Evolutionary conservation across 352 stramenopile genomes (phyloP).

Genomic region (Phytophthora kernoviae): DNA sequence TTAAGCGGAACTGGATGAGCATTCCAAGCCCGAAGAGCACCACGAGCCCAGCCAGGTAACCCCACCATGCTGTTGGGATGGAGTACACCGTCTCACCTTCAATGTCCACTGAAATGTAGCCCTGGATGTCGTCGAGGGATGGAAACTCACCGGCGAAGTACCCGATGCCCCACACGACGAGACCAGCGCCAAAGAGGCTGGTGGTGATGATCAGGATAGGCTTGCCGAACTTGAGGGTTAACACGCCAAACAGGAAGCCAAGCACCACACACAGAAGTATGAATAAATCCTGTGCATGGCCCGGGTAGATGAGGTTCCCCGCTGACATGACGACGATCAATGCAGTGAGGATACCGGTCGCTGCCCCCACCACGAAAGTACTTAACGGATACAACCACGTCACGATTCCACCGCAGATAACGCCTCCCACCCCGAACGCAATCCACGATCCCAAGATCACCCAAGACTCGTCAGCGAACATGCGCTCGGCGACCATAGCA

Average conservation of each 20-base stretch:
- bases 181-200: conserved; percentile 42
- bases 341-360: conserved; percentile 46
- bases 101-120: conserved; percentile 27
- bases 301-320: conserved; percentile 46
- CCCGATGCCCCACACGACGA: conserved; percentile 48
- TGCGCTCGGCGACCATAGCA: conserved; percentile 32
- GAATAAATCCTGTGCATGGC: conserved; percentile 43
- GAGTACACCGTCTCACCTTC: conserved; percentile 38
- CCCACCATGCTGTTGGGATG: conserved; percentile 53
- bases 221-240: conserved; percentile 50
- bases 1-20: conserved; percentile 57
- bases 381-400: conserved; percentile 45
- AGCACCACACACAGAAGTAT: conserved; percentile 37
- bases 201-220: conserved; percentile 48
- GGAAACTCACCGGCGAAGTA: conserved; percentile 59
- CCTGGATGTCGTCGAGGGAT: conserved; percentile 37
- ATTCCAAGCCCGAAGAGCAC: conserved; percentile 49
- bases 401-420: conserved; percentile 41
- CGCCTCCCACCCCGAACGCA: conserved; percentile 45
- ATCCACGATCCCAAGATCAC: conserved; percentile 54
- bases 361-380: conserved; percentile 50
- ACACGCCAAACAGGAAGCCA: conserved; percentile 37
- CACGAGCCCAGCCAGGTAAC: conserved; percentile 44
- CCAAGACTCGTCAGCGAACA: conserved; percentile 43
- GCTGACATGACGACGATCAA: conserved; percentile 46